These are phyloP conservation scores for Cutaneotrichosporon sp. DNA, from an alignment of 1,284 basidiomycete genomes.

Conservation along the genomic window DNA sequence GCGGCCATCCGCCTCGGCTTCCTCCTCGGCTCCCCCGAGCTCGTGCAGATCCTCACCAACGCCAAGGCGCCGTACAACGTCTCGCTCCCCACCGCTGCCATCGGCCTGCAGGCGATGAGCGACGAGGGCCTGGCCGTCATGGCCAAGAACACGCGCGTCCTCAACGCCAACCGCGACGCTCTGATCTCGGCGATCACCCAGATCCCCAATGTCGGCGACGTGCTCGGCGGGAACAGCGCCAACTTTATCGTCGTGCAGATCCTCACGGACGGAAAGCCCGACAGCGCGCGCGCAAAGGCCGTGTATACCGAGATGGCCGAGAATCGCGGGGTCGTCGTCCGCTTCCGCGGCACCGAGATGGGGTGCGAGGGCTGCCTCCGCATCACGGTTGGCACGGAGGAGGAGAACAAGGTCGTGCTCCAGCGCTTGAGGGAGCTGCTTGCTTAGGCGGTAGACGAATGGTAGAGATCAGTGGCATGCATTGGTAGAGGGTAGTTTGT, in stretches of 20 bases:
- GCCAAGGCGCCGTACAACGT: slow-evolving; percentile 99
- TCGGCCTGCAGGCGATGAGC: slow-evolving; percentile 78
- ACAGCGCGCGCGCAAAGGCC: slow-evolving; percentile 68
- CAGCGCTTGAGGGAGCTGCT: slow-evolving; percentile 46
- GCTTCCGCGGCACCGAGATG: slow-evolving; percentile 81
- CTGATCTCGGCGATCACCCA: slow-evolving; percentile 55
- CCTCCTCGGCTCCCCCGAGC: slow-evolving; percentile 81
- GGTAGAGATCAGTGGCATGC: background rate
- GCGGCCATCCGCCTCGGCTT: slow-evolving; percentile 92
- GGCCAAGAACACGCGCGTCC: slow-evolving; percentile 64
- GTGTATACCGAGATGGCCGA: slow-evolving; percentile 87
- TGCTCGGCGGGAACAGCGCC: slow-evolving; percentile 81
- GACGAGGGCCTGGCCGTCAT: slow-evolving; percentile 65
- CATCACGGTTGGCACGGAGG: slow-evolving; percentile 84
- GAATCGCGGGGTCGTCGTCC: slow-evolving; percentile 80
- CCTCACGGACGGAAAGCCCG: slow-evolving; percentile 63
- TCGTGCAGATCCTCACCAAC: slow-evolving; percentile 91
- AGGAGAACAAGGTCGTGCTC: slow-evolving; percentile 69
- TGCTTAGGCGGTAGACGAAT: slow-evolving; percentile 3
- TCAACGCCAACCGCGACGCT: slow-evolving; percentile 63
- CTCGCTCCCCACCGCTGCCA: slow-evolving; percentile 81
- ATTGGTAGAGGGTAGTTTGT: background rate
- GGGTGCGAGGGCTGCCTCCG: slow-evolving; percentile 88
- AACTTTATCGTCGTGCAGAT: slow-evolving; percentile 91
- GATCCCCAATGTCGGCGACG: slow-evolving; percentile 65